phyloP scores from a whole-genome alignment of 2,329 filamentous ascomycete genomes.

The Fusarium xyrophilum region DNA sequence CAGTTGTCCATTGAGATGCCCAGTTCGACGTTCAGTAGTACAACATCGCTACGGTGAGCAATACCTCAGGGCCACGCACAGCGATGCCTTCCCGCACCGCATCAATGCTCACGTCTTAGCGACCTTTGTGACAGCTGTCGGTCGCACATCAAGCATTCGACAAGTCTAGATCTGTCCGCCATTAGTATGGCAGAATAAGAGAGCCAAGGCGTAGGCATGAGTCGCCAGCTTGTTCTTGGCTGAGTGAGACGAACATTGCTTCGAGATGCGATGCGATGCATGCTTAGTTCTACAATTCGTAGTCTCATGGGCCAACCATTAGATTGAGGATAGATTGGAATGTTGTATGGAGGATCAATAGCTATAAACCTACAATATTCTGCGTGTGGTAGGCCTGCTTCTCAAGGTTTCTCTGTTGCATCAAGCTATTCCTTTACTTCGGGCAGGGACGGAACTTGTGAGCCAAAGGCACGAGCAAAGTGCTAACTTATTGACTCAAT shows the following conservation, averaged over 20 bases:
- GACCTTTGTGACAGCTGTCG: neutral
- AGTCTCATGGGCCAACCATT: neutral
- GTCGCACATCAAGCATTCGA: neutral
- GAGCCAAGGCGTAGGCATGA: too few relatives aligned
- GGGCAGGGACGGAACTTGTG: neutral
- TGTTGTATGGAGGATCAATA: neutral
- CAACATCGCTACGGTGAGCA: too few relatives aligned
- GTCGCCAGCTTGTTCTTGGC: neutral
- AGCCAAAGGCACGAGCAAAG: neutral
- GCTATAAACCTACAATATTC: too few relatives aligned
- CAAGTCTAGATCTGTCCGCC: fast-evolving
- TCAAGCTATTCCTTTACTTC: too few relatives aligned
- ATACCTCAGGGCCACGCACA: fast-evolving
- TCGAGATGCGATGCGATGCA: neutral
- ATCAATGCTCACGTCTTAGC: neutral
- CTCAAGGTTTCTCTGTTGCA: too few relatives aligned
- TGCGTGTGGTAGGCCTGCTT: neutral
- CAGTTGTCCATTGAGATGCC: too few relatives aligned
- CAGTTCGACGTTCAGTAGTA: neutral
- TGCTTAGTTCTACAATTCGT: too few relatives aligned
- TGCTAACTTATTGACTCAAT: fast-evolving
- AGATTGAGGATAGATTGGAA: fast-evolving
- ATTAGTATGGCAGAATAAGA: too few relatives aligned
- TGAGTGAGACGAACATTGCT: neutral
- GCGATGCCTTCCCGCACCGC: neutral